phyloP scores from a whole-genome alignment of 2,329 filamentous ascomycete species.

The Westerdykella aurantiaca region DNA sequence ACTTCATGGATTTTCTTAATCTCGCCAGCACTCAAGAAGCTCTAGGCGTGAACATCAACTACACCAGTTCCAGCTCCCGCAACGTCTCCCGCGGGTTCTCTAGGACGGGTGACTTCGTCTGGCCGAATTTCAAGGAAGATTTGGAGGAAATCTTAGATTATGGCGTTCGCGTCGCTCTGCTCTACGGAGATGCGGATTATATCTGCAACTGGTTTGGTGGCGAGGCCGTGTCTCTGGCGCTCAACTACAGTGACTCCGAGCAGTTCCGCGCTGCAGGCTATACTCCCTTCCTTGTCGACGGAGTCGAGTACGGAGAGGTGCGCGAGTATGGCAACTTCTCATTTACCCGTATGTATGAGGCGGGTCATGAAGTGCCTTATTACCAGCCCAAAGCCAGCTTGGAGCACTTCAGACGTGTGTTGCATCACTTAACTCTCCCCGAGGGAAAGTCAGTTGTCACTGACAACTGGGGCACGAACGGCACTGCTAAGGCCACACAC shows the following conservation, averaged over 20 bases:
- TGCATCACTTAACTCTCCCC: constrained; percentile 22
- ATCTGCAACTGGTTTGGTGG: constrained; percentile 65
- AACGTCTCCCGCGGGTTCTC: constrained; percentile 43
- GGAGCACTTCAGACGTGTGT: constrained; percentile 26
- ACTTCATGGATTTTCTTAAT: constrained; percentile 50
- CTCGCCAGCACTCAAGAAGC: constrained; percentile 49
- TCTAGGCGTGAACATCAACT: constrained; percentile 50
- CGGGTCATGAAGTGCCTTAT: constrained; percentile 49
- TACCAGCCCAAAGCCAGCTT: constrained; percentile 30
- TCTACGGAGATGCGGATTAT: constrained; percentile 56
- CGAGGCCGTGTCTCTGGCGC: constrained; percentile 58
- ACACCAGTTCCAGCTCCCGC: constrained; percentile 38
- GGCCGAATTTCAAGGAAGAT: constrained; percentile 42
- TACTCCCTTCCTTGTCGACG: constrained; percentile 61
- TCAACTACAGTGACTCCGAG: constrained; percentile 47
- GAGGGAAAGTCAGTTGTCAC: constrained; percentile 27
- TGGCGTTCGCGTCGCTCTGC: constrained; percentile 51
- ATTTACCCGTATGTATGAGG: constrained; percentile 48
- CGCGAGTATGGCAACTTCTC: constrained; percentile 66
- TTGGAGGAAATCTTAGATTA: constrained; percentile 48
- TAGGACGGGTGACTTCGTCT: constrained; percentile 43
- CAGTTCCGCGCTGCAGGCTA: constrained; percentile 64
- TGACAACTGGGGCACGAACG: constrained; percentile 26
- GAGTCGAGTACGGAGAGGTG: constrained; percentile 56
- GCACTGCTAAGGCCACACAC: constrained; percentile 26